These are phyloP conservation scores for Talinum fruticosum DNA, from an alignment of 148 eudicot genomes.

Conservation along the genomic window DNA sequence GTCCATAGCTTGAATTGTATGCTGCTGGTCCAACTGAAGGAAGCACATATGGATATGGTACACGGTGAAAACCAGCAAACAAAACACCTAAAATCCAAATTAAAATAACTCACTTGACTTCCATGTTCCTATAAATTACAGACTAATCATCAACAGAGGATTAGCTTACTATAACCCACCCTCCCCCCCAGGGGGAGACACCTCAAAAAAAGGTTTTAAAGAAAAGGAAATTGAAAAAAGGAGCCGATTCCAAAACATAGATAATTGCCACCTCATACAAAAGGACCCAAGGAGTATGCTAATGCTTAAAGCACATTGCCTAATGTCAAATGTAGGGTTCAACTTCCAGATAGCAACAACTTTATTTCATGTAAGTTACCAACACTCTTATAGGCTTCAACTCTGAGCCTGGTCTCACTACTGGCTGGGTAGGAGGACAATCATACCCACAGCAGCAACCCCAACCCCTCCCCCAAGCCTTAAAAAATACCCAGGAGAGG, in stretches of 20 bases:
- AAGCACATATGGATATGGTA: constrained; percentile 42
- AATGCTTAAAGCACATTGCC: background rate
- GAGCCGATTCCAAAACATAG: background rate
- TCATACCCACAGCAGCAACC: no score
- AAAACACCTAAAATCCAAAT: constrained; percentile 43
- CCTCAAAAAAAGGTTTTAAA: background rate
- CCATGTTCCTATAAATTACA: constrained; percentile 12
- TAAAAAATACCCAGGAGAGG: no score
- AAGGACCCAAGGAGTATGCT: background rate
- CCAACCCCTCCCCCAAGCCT: no score
- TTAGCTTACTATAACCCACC: background rate
- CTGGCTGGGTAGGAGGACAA: background rate
- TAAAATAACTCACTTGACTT: constrained; percentile 28
- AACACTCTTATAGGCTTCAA: background rate
- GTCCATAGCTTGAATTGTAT: constrained; percentile 71
- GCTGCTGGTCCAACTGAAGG: constrained; percentile 48
- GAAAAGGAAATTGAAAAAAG: background rate
- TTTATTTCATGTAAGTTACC: background rate
- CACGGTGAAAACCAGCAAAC: constrained; percentile 43
- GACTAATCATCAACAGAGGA: constrained; percentile 12
- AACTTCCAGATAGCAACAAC: background rate
- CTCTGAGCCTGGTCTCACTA: background rate
- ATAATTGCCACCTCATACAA: background rate
- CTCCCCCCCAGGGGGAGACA: background rate
- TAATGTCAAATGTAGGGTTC: background rate